Evolutionary conservation across 2,329 filamentous ascomycete genomes (phyloP).

Genomic region (Pyricularia grisea): DNA sequence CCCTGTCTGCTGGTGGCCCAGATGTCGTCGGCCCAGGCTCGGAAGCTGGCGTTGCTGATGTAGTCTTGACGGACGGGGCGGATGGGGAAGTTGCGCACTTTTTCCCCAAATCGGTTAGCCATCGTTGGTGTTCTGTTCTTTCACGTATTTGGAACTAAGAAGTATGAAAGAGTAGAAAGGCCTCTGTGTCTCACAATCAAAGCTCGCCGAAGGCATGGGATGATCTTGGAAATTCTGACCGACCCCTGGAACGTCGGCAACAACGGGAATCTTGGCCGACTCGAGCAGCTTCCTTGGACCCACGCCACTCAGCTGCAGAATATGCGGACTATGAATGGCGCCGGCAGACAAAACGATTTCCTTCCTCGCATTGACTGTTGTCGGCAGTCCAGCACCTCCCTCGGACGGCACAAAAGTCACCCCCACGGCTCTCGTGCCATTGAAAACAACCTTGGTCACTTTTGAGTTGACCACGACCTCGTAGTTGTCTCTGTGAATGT

Average conservation of each 20-base stretch:
- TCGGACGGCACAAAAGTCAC: conserved; percentile 16
- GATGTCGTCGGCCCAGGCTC: conserved; percentile 13
- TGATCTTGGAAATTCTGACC: conserved; percentile 42
- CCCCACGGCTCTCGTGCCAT: conserved; percentile 18
- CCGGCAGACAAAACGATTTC: conserved; percentile 36
- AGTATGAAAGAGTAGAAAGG: too few relatives aligned
- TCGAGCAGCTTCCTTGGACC: conserved; percentile 30
- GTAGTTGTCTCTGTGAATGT: conserved; percentile 19
- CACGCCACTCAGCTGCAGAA: conserved; percentile 26
- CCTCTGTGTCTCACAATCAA: conserved; percentile 14
- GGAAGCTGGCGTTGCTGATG: conserved; percentile 16
- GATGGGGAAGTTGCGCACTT: conserved; percentile 12
- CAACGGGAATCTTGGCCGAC: conserved; percentile 27
- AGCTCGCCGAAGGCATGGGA: conserved; percentile 18
- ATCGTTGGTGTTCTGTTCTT: neutral
- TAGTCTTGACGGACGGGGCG: conserved; percentile 13
- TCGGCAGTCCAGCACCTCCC: neutral
- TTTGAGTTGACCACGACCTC: conserved; percentile 20
- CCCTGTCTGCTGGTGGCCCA: conserved; percentile 18
- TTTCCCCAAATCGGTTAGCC: neutral
- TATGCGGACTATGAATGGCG: conserved; percentile 26
- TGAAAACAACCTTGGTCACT: conserved; percentile 18
- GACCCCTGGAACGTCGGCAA: conserved; percentile 34
- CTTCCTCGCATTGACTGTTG: conserved; percentile 19
- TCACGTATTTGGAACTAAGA: neutral